Conservation (phyloP, 805 yeast genomes). For the Metschnikowia dekortorum region DNA sequence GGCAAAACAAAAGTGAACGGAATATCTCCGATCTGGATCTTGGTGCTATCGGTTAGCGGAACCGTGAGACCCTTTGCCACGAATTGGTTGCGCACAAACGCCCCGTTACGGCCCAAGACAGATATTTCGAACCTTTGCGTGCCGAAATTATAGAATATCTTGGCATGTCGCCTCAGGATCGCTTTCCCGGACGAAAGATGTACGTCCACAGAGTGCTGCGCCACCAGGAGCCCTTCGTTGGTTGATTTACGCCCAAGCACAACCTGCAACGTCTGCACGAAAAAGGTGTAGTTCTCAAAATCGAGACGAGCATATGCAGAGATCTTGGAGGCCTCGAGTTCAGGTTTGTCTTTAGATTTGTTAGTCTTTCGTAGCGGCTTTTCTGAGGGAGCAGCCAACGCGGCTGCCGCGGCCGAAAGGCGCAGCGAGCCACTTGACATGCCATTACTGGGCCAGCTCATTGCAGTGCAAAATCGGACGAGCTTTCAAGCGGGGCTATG, state of each 20-base stretch:
- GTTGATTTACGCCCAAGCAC: conserved; percentile 80
- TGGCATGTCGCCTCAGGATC: conserved; percentile 90
- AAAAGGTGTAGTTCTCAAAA: conserved; percentile 88
- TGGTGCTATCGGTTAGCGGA: conserved; percentile 74
- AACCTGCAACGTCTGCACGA: conserved; percentile 94
- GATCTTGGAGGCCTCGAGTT: conserved; percentile 24
- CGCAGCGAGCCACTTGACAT: background rate
- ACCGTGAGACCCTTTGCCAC: conserved; percentile 90
- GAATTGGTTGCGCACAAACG: conserved; percentile 88
- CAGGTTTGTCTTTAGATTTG: background rate
- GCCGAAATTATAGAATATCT: conserved; percentile 93
- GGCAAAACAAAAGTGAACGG: conserved; percentile 87
- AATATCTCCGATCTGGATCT: conserved; percentile 90
- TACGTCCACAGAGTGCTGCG: conserved; percentile 79
- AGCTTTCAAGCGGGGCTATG: background rate
- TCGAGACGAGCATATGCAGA: conserved; percentile 75
- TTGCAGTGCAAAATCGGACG: background rate
- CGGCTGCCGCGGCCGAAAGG: background rate
- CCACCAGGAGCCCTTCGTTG: conserved; percentile 51
- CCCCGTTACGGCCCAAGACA: conserved; percentile 92
- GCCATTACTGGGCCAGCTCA: conserved; percentile 14
- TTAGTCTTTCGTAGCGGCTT: background rate
- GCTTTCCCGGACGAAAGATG: conserved; percentile 91
- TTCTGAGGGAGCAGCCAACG: background rate
- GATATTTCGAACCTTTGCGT: conserved; percentile 91